phyloP scores from a whole-genome alignment of 768 basidiomycete species.

The Auriscalpium orientale region DNA sequence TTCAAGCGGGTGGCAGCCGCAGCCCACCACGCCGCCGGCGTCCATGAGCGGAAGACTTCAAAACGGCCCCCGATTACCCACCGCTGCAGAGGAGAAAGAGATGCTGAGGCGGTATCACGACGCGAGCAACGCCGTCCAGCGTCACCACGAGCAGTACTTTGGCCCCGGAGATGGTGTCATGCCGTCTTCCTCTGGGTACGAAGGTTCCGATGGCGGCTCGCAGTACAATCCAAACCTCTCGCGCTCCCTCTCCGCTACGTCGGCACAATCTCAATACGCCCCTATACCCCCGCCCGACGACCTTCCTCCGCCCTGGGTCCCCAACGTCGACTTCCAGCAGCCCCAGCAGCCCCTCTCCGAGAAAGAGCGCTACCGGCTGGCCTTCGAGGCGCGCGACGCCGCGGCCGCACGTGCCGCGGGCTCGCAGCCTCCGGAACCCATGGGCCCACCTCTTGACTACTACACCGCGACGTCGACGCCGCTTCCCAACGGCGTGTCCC shows the following conservation, averaged over 20 bases:
- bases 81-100: constrained; percentile 21
- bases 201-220: background rate
- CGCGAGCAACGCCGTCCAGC: constrained; percentile 22
- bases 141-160: constrained; percentile 10
- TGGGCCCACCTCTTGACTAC: constrained; percentile 4
- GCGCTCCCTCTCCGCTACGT: background rate
- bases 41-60: background rate
- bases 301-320: constrained; percentile 16
- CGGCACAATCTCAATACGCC: background rate
- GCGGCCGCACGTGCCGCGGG: constrained; percentile 28
- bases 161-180: constrained; percentile 18
- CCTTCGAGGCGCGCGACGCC: constrained; percentile 62
- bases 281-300: constrained; percentile 4
- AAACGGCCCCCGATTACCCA: constrained; percentile 2
- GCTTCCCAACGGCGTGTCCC: constrained; percentile 14
- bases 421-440: background rate
- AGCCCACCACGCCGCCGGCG: constrained; percentile 18
- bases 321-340: constrained; percentile 10
- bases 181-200: constrained; percentile 6
- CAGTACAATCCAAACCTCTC: background rate
- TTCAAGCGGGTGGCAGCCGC: background rate
- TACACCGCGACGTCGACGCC: constrained; percentile 16
- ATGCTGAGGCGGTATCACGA: constrained; percentile 24
- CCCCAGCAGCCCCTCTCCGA: constrained; percentile 32
- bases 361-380: constrained; percentile 60